A percentile compares a stretch with the other conserved stretches of the same genome.
Conservation (phyloP, 2,329 filamentous ascomycete genomes). For the Aspergillus brunneoviolaceus region DNA sequence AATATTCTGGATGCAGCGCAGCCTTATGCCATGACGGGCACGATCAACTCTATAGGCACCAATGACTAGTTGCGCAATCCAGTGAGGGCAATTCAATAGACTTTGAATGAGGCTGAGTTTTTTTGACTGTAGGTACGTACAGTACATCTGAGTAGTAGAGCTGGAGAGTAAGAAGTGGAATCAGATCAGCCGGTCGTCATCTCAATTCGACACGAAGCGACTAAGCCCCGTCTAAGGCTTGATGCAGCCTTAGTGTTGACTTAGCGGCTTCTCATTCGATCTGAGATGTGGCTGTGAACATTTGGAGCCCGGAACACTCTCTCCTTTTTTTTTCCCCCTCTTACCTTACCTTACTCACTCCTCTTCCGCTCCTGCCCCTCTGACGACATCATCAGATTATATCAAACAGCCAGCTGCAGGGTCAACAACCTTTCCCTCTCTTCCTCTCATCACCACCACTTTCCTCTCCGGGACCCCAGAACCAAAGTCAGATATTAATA, state of each 20-base stretch:
- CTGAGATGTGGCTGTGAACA: background rate
- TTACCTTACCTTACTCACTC: background rate
- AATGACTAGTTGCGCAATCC: background rate
- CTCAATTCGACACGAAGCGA: background rate
- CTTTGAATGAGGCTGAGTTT: background rate
- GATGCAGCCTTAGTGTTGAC: background rate
- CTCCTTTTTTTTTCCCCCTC: background rate
- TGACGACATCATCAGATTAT: background rate
- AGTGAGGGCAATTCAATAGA: background rate
- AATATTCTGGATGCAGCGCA: background rate
- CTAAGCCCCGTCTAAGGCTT: background rate
- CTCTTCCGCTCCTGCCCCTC: background rate
- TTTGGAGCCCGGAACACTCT: background rate
- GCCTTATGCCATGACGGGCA: background rate
- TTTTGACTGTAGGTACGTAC: background rate
- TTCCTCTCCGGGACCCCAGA: background rate
- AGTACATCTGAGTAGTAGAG: too few species aligned
- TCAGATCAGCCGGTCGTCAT: background rate
- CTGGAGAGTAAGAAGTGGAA: too few species aligned
- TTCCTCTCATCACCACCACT: background rate
- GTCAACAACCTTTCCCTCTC: background rate
- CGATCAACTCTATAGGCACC: background rate
- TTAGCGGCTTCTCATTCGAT: background rate
- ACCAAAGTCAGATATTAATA: background rate
- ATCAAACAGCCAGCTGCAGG: background rate